Conservation (phyloP, 768 basidiomycete species). For the Tylopilus balloui region DNA sequence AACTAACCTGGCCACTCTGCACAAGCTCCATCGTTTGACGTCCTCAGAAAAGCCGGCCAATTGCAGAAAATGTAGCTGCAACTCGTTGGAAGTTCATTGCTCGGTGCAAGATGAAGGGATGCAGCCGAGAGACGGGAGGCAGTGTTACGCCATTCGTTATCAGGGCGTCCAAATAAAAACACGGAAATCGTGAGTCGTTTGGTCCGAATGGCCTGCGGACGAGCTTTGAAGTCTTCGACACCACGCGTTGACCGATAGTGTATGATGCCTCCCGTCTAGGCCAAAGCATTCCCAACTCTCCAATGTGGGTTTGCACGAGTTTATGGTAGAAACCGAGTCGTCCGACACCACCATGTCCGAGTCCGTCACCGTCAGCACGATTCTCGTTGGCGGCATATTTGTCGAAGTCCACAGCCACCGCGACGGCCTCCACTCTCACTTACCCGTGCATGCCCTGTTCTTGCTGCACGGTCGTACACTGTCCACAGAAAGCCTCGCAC, state of each 20-base stretch:
- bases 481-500: constrained; percentile 13
- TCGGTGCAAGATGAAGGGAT: not conserved
- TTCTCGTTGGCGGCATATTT: constrained; percentile 26
- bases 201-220: not conserved
- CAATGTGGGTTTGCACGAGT: not conserved
- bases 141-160: too few relatives aligned
- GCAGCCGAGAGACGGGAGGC: not conserved
- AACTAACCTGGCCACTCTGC: not conserved
- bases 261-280: not conserved
- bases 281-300: too few relatives aligned
- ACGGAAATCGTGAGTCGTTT: not conserved
- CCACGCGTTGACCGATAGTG: too few relatives aligned
- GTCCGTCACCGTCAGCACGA: constrained; percentile 4
- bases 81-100: not conserved
- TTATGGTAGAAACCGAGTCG: not conserved
- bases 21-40: not conserved
- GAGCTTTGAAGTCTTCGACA: not conserved
- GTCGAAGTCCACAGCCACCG: constrained; percentile 26
- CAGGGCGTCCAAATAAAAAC: too few relatives aligned
- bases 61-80: not conserved
- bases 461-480: constrained; percentile 25
- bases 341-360: constrained; percentile 18
- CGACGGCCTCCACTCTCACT: constrained; percentile 5
- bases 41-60: not conserved
- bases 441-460: constrained; percentile 28